Conservation (phyloP, 2,329 filamentous ascomycete species). For the Venturia carpophila region DNA sequence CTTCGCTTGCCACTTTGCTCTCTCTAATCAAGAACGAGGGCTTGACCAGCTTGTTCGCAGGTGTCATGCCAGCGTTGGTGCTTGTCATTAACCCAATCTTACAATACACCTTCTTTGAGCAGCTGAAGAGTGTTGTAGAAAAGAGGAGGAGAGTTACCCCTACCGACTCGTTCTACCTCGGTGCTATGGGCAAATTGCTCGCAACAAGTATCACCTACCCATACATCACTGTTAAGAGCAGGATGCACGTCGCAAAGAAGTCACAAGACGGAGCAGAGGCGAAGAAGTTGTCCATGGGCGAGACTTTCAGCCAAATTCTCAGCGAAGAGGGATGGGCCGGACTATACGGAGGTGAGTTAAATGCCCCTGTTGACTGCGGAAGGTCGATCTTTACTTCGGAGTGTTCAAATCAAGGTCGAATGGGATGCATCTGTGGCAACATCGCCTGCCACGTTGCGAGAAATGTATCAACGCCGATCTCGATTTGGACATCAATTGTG, state of each 20-base stretch:
- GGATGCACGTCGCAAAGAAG: conserved; percentile 83
- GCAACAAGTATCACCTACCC: conserved; percentile 93
- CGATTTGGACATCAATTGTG: neutral
- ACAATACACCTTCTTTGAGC: conserved; percentile 98
- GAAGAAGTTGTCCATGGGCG: conserved; percentile 47
- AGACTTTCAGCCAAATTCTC: conserved; percentile 70
- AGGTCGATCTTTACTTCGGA: too few relatives aligned
- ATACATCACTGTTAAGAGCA: conserved; percentile 97
- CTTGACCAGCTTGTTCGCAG: conserved; percentile 75
- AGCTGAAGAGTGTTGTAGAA: conserved; percentile 88
- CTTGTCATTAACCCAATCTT: conserved; percentile 97
- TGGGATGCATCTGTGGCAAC: too few relatives aligned
- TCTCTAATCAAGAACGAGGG: conserved; percentile 78
- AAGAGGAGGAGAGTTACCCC: conserved; percentile 69
- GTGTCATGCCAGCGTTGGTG: conserved; percentile 85
- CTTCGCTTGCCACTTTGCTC: conserved; percentile 74
- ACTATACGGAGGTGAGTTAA: conserved; percentile 76
- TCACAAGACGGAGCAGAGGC: conserved; percentile 60
- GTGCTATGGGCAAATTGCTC: conserved; percentile 87
- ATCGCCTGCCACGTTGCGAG: too few relatives aligned
- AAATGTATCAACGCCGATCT: too few relatives aligned
- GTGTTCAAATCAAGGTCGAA: too few relatives aligned
- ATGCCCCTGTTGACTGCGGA: too few relatives aligned
- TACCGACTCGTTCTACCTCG: conserved; percentile 79
- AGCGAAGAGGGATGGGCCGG: conserved; percentile 85